Conservation (phyloP, 768 basidiomycete species). For the Mycena chlorophos region DNA sequence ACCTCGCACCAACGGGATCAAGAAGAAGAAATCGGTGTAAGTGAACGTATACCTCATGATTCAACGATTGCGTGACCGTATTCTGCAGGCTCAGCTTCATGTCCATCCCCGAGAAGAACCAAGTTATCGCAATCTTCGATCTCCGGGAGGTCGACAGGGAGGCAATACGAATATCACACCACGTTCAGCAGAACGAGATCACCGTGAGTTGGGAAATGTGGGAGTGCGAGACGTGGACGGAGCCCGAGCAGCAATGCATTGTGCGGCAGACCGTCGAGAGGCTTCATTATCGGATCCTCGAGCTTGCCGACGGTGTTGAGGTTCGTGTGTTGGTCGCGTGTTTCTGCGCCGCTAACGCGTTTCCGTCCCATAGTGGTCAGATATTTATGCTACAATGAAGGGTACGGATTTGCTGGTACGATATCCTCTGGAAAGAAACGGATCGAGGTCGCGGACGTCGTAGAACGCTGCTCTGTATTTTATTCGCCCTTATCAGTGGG, state of each 20-base stretch:
- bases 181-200: slow-evolving; percentile 45
- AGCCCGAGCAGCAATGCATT: slow-evolving; percentile 41
- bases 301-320: slow-evolving; percentile 51
- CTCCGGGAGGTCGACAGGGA: slow-evolving; percentile 50
- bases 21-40: slow-evolving; percentile 46
- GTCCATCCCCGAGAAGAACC: slow-evolving; percentile 46
- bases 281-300: slow-evolving; percentile 48
- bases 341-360: neutral
- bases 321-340: slow-evolving; percentile 31
- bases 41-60: slow-evolving; percentile 13
- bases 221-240: slow-evolving; percentile 42
- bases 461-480: neutral
- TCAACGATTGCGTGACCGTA: slow-evolving; percentile 4
- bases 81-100: slow-evolving; percentile 43
- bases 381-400: slow-evolving; percentile 48
- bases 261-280: slow-evolving; percentile 50
- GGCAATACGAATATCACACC: slow-evolving; percentile 44
- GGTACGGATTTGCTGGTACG: slow-evolving; percentile 43
- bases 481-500: neutral
- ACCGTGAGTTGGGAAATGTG: slow-evolving; percentile 50
- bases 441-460: slow-evolving; percentile 8
- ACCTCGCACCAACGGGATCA: slow-evolving; percentile 30
- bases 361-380: slow-evolving; percentile 41
- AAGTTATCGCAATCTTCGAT: slow-evolving; percentile 53
- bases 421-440: slow-evolving; percentile 35